phyloP scores from a whole-genome alignment of 192 early-diverging fungal species.

The Podila minutissima region DNA sequence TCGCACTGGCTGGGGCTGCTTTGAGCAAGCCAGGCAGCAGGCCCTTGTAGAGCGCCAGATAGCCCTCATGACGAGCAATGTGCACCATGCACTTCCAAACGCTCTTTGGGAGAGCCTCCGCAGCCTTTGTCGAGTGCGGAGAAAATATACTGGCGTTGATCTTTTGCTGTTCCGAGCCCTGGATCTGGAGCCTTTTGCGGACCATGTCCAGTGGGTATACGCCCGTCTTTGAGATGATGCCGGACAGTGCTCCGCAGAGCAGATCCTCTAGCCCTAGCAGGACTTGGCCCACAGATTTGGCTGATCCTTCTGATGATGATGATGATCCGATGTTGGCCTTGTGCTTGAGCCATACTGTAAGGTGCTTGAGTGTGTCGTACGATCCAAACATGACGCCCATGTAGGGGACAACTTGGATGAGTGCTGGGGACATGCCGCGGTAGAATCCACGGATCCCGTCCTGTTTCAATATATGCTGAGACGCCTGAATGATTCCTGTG shows the following conservation, averaged over 20 bases:
- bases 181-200: conserved; percentile 75
- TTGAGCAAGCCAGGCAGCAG: conserved; percentile 87
- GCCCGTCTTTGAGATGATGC: conserved; percentile 82
- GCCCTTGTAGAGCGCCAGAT: conserved; percentile 89
- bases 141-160: conserved; percentile 5
- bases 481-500: conserved; percentile 68
- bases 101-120: conserved; percentile 55
- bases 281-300: conserved; percentile 6
- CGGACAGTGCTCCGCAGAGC: conserved; percentile 81
- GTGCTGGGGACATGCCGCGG: conserved; percentile 81
- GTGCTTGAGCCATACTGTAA: conserved; percentile 44
- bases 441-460: conserved; percentile 91
- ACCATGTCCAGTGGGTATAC: conserved; percentile 95
- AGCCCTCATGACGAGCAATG: conserved; percentile 82
- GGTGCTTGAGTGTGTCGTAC: conserved; percentile 69
- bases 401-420: conserved; percentile 93
- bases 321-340: background rate
- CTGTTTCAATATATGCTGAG: conserved; percentile 67
- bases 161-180: conserved; percentile 52
- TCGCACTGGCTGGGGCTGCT: conserved; percentile 83
- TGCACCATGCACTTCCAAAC: conserved; percentile 66
- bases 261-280: conserved; percentile 67
- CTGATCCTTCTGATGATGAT: background rate
- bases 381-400: conserved; percentile 93
- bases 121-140: conserved; percentile 6